Evolutionary conservation across 2,329 filamentous ascomycete genomes (phyloP), one percentile per base, ranked within the genome.

Genomic region (Cytospora piceicola): DNA sequence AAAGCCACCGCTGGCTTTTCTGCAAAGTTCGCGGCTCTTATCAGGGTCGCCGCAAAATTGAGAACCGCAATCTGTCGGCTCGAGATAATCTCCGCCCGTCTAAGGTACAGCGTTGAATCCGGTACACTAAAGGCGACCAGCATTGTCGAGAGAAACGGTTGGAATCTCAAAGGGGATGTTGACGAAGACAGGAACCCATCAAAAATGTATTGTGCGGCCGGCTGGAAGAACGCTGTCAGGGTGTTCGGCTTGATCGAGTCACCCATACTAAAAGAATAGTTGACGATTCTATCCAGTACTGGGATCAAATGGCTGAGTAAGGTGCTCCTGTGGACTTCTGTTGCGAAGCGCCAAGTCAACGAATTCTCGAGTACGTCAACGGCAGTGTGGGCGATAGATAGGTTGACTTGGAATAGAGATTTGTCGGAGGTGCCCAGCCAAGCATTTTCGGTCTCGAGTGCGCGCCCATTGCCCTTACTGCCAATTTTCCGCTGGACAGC

Each of bases 301-400:
- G 83, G 83, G 30, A 92, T 84, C 30, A 97, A 86, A 52, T 83
- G 83, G 22, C 84, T 83, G 66, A 92, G 86, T 58, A 97, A 84
- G 64, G 88, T 81, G 59, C 88, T 85, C 53, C 90, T 88, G 70
- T 94, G 89, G 30, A 88, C 81, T 14, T 87, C 83, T 1, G 85
- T 83, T 8, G 85, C 82, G 74, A 96, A 97, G 70, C 89, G 90
- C 95, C 94, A 99, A 6, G 89, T 93, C 34, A 88, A 86, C 46
- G 90, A 91, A 75, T 90, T 95, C 78, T 96, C 93, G 70, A 96
- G 90, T 8, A 96, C 86, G 73, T 96, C 93, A 29, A 96, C 85
- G 69, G 92, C 83, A 2, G 89, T 89, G 70, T 91, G 88, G 8
- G 90, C 89, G 71, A 94, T 90, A 4, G 89, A 88, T 55, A 90